Evolutionary conservation across 106 monocot species (phyloP).

Genomic region (Apostasia shenzhenica): DNA sequence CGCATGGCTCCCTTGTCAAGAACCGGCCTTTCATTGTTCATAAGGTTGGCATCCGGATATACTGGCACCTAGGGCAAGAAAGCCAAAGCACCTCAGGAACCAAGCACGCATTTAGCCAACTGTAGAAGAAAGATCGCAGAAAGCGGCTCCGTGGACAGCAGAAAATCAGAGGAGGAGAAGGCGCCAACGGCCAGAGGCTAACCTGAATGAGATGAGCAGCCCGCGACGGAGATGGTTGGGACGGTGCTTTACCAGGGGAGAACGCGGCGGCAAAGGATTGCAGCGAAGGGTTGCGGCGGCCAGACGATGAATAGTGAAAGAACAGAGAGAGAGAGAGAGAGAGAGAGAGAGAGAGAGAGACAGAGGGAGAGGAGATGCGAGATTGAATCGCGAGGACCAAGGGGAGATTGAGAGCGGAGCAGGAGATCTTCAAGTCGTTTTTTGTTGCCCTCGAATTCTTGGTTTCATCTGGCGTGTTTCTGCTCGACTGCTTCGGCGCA

Average conservation of each 20-base stretch:
- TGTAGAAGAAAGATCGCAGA: background rate
- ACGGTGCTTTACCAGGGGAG: background rate
- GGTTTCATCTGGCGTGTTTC: no score
- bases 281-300: background rate
- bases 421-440: background rate
- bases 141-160: background rate
- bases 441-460: no score
- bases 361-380: background rate
- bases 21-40: conserved; percentile 14
- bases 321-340: background rate
- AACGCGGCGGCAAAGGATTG: background rate
- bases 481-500: no score
- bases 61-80: background rate
- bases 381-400: background rate
- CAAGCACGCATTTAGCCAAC: background rate
- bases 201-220: background rate
- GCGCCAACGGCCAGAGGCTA: background rate
- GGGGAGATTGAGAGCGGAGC: background rate
- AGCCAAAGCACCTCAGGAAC: conserved; percentile 4
- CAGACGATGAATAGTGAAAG: background rate
- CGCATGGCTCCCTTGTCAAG: conserved; percentile 4
- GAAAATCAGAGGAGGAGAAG: background rate
- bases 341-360: conserved; percentile 2
- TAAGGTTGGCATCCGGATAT: background rate
- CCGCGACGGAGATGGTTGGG: background rate